phyloP scores from a whole-genome alignment of 306 rosid genomes.

The Potentilla sterilis region DNA sequence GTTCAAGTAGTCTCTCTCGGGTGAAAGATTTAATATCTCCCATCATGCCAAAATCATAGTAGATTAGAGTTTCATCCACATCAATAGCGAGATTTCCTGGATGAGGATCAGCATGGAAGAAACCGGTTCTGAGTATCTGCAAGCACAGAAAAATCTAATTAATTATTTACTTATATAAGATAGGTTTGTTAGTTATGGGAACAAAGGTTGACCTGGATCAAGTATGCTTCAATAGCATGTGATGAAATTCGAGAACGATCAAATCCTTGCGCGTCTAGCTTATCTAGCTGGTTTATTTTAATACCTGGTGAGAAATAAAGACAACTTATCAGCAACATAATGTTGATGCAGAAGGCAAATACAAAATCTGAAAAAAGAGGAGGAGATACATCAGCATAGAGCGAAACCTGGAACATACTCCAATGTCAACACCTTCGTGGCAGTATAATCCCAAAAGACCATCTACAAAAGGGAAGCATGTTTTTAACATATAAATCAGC shows the following conservation, averaged over 20 bases:
- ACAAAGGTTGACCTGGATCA: slow-evolving; percentile 67
- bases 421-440: slow-evolving; percentile 76
- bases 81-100: slow-evolving; percentile 94
- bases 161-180: slow-evolving; percentile 16
- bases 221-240: slow-evolving; percentile 82
- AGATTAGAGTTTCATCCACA: slow-evolving; percentile 72
- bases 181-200: not conserved
- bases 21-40: slow-evolving; percentile 92
- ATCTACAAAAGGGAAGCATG: slow-evolving; percentile 43
- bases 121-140: slow-evolving; percentile 88
- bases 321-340: slow-evolving; percentile 3
- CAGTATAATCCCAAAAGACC: slow-evolving; percentile 93
- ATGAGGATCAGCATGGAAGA: slow-evolving; percentile 98
- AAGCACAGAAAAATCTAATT: slow-evolving; percentile 22
- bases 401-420: slow-evolving; percentile 92
- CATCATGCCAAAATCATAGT: slow-evolving; percentile 98
- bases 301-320: slow-evolving; percentile 46
- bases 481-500: not conserved
- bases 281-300: slow-evolving; percentile 70
- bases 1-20: slow-evolving; percentile 80
- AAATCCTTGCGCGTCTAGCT: slow-evolving; percentile 59
- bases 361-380: not conserved
- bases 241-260: slow-evolving; percentile 61
- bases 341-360: not conserved
- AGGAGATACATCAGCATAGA: slow-evolving; percentile 31